Conservation (phyloP, 768 basidiomycete genomes). For the Porpolomopsis calyptriformis region DNA sequence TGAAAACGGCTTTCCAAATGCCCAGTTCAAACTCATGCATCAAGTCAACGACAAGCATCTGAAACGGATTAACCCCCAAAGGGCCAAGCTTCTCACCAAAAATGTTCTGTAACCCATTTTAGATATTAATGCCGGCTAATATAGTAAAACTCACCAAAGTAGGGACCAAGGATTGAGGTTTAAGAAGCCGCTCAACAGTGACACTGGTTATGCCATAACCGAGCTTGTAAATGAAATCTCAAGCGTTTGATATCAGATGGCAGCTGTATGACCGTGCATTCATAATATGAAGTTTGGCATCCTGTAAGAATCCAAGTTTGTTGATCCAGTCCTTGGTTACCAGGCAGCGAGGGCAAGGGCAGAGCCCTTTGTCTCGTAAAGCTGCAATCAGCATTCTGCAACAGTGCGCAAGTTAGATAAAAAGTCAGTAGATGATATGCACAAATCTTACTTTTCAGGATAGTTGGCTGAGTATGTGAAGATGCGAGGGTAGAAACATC, state of each 20-base stretch:
- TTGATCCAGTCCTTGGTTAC: constrained; percentile 14
- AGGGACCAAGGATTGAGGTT: constrained; percentile 4
- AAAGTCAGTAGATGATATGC: background rate
- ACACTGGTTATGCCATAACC: background rate
- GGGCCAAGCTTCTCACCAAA: constrained; percentile 13
- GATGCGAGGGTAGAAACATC: constrained; percentile 13
- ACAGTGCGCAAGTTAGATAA: too few species aligned
- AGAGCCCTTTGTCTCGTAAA: constrained; percentile 14
- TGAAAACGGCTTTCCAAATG: constrained; percentile 22
- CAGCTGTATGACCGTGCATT: constrained; percentile 6
- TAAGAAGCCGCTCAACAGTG: background rate
- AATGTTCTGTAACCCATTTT: constrained; percentile 15
- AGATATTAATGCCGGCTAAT: background rate
- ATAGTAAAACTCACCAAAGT: background rate
- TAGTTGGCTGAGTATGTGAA: constrained; percentile 22
- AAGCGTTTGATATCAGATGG: background rate
- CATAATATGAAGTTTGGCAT: background rate
- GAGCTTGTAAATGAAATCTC: constrained; percentile 4
- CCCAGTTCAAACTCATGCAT: constrained; percentile 26
- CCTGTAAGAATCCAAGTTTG: constrained; percentile 16
- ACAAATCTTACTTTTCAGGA: constrained; percentile 13
- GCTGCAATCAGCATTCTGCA: constrained; percentile 19
- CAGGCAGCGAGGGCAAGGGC: background rate
- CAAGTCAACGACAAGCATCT: constrained; percentile 18
- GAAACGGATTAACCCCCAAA: constrained; percentile 14